These are phyloP conservation scores for Parietichytrium sp. DNA, from an alignment of 108 stramenopile species.

Conservation along the genomic window DNA sequence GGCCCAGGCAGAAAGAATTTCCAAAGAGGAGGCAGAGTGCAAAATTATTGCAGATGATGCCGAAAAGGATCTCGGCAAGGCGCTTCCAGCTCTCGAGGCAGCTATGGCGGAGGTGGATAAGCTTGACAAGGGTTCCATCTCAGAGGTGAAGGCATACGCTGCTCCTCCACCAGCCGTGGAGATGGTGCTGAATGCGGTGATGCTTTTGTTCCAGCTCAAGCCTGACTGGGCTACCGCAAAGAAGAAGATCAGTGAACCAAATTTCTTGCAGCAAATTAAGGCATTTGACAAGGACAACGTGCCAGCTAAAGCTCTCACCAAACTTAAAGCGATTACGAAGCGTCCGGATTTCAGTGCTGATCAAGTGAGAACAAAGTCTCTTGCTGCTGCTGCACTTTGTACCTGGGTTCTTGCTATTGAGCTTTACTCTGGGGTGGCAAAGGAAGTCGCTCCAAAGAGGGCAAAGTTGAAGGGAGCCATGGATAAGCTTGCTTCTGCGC, in stretches of 20 bases:
- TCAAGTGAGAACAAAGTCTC: conserved; percentile 55
- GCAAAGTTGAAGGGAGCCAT: conserved; percentile 59
- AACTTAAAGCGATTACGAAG: conserved; percentile 62
- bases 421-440: conserved; percentile 63
- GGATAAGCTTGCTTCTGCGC: conserved; percentile 57
- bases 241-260: conserved; percentile 56
- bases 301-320: conserved; percentile 54
- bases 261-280: conserved; percentile 60
- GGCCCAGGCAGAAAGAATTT: conserved; percentile 60
- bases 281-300: conserved; percentile 69
- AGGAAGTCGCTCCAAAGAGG: conserved; percentile 70
- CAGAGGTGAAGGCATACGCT: conserved; percentile 67
- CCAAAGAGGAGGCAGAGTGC: conserved; percentile 59
- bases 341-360: conserved; percentile 59
- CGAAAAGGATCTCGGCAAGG: conserved; percentile 60
- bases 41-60: conserved; percentile 67
- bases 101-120: conserved; percentile 74
- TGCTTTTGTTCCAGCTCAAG: conserved; percentile 61
- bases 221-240: conserved; percentile 70
- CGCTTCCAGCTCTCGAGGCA: conserved; percentile 65
- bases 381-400: conserved; percentile 67
- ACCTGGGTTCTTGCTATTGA: conserved; percentile 71
- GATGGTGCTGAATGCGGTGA: conserved; percentile 60
- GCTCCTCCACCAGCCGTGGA: conserved; percentile 64
- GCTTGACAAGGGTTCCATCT: conserved; percentile 63